These are phyloP conservation scores for Hyaloperonospora brassicae DNA, from an alignment of 352 stramenopile genomes.

Conservation along the genomic window DNA sequence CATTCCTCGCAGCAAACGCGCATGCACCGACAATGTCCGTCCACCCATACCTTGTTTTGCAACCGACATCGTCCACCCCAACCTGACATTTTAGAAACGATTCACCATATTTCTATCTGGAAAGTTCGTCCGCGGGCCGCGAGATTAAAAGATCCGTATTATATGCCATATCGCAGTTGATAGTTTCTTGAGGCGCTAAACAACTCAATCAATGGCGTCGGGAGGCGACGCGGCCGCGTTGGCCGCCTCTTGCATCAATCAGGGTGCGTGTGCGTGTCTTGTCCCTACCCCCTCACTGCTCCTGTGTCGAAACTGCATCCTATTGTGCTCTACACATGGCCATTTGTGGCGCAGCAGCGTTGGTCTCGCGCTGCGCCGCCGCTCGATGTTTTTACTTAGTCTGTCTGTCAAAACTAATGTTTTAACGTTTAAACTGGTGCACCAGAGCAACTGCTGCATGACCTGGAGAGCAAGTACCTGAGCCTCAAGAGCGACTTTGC, in stretches of 20 bases:
- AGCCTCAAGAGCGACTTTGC: constrained; percentile 50
- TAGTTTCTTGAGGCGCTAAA: no score
- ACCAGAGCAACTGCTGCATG: constrained; percentile 70
- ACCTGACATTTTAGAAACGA: no score
- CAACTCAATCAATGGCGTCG: no score
- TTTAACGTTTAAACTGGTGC: constrained; percentile 4
- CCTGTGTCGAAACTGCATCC: background rate
- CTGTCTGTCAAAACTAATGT: constrained; percentile 4
- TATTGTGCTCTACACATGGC: background rate
- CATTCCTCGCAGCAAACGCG: no score
- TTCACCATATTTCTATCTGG: no score
- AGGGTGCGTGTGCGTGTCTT: constrained; percentile 22
- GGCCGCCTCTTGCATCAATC: constrained; percentile 37
- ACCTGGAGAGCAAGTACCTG: constrained; percentile 70
- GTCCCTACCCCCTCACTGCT: background rate
- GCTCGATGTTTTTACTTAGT: background rate
- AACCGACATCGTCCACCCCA: no score
- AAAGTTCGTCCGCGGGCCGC: no score
- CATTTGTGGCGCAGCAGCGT: background rate
- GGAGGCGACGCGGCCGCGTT: constrained; percentile 24
- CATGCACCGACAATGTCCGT: no score
- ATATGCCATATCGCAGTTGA: constrained; percentile 1
- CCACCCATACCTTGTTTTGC: no score
- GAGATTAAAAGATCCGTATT: no score
- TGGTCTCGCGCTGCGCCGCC: background rate